Conservation (phyloP, 495 filamentous ascomycete species). For the Sphaerosporella brunnea region DNA sequence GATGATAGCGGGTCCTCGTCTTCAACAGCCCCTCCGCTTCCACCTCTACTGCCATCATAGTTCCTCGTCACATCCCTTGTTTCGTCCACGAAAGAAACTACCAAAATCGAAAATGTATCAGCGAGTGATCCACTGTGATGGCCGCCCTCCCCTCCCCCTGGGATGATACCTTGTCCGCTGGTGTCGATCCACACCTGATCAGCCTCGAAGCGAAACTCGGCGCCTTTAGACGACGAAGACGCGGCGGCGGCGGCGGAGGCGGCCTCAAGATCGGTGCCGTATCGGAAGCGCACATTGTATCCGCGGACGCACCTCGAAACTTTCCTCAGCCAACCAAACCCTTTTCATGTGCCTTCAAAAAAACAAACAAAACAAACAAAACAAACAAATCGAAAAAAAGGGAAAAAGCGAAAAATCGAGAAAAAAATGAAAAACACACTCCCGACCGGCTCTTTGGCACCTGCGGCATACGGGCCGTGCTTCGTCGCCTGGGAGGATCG, state of each 20-base stretch:
- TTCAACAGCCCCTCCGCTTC: too few species aligned
- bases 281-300: slow-evolving; percentile 7
- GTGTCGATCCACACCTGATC: slow-evolving; percentile 6
- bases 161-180: background rate
- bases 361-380: background rate
- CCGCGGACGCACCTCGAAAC: background rate
- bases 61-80: slow-evolving; percentile 3
- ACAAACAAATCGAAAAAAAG: background rate
- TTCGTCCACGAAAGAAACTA: slow-evolving; percentile 7
- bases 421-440: slow-evolving; percentile 1
- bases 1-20: too few species aligned
- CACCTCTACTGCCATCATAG: slow-evolving; percentile 6
- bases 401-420: background rate
- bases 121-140: too few species aligned
- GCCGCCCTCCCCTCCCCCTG: too few species aligned
- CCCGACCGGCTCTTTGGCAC: slow-evolving; percentile 1
- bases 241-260: background rate
- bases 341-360: too few species aligned
- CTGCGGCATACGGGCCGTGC: slow-evolving; percentile 4
- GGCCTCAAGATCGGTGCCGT: slow-evolving; percentile 5
- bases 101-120: too few species aligned
- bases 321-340: too few species aligned
- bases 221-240: background rate
- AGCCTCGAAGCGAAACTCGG: slow-evolving; percentile 3
- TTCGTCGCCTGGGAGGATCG: slow-evolving; percentile 5